These are phyloP conservation scores for Plectosphaerella plurivora DNA, from an alignment of 2,329 filamentous ascomycete genomes.

Conservation along the genomic window DNA sequence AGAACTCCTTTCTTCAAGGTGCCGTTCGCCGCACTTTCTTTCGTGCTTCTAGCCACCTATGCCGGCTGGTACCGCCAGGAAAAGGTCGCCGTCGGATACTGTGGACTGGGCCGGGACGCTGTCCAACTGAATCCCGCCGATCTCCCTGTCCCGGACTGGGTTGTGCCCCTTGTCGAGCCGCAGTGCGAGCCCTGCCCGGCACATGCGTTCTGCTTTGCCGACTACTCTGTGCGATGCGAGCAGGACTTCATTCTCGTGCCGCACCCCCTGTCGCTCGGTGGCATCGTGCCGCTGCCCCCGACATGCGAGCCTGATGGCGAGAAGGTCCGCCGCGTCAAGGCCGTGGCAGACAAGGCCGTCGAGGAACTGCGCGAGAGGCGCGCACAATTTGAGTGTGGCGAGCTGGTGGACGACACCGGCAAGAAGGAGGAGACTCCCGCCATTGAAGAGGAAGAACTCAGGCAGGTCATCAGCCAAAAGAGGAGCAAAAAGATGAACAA, in stretches of 20 bases:
- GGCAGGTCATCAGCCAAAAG: conserved; percentile 69
- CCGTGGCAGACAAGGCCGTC: conserved; percentile 81
- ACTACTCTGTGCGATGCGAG: conserved; percentile 76
- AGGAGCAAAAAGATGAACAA: conserved; percentile 79
- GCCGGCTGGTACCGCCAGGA: conserved; percentile 86
- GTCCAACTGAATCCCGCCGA: conserved; percentile 43
- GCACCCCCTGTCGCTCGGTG: conserved; percentile 78
- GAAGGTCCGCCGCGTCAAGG: conserved; percentile 80
- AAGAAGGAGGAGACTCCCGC: conserved; percentile 53
- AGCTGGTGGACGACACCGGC: conserved; percentile 58
- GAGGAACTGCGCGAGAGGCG: conserved; percentile 81
- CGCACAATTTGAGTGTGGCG: conserved; percentile 87
- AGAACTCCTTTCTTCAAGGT: background rate
- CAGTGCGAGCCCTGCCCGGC: conserved; percentile 85
- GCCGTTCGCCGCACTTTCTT: conserved; percentile 66
- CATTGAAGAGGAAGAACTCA: conserved; percentile 68
- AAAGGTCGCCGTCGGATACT: conserved; percentile 94
- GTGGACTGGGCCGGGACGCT: conserved; percentile 70
- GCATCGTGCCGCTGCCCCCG: conserved; percentile 78
- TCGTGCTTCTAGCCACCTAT: conserved; percentile 68
- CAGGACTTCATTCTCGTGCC: conserved; percentile 79
- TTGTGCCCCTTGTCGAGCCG: conserved; percentile 66
- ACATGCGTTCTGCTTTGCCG: conserved; percentile 82
- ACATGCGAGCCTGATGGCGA: conserved; percentile 94
- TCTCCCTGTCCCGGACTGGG: conserved; percentile 64